Evolutionary conservation across 2,329 filamentous ascomycete genomes (phyloP), one percentile per base, ranked within the genome.

Genomic region (Diaporthe helianthi): DNA sequence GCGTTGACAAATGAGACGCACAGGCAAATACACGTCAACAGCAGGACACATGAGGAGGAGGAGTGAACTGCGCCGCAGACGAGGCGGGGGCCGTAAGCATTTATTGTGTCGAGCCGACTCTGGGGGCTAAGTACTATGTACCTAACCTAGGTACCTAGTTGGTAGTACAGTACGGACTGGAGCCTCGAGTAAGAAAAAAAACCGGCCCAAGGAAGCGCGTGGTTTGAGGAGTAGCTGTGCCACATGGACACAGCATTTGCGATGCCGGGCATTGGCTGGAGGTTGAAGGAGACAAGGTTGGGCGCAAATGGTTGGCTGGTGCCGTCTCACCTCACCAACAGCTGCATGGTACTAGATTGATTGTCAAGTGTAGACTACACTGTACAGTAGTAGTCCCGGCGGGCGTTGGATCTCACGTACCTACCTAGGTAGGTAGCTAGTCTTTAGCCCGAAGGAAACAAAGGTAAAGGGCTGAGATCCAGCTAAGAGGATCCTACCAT

Each of bases 11-110:
- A 68, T 44, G 26, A 44, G 26, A 53, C 52, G 8, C 31, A 55
- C 29, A 66, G 46, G 29, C 33, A 38, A 58, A 47, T 29, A 33
- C 12, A 22, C n/a, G 26, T 26, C 31, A 29, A 44, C 47, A 22
- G 26, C 29, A 66, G 52, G 51, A 60, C 22, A 46, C 54, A 46
- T 53, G 47, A 46, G 46, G 36, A 47, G 44, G 53, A 49, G 31
- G 29, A 49, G 52, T 52, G 55, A 44, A 55, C 55, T 33, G 44
- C 36, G 67, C 67, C 63, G 61, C 49, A 64, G 44, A 47, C 67
- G 63, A 60, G 67, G 49, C 58, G 58, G 58, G 67, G 69, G 67
- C 54, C 61, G 47, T 58, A 67, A 65, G 69, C 36, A 65, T 71
- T 69, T 67, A 71, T 69, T 71, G 36, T 51, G 51, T 44, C 44